These are phyloP conservation scores for Kockovaella imperatae DNA, from an alignment of 768 basidiomycete genomes.

Conservation along the genomic window DNA sequence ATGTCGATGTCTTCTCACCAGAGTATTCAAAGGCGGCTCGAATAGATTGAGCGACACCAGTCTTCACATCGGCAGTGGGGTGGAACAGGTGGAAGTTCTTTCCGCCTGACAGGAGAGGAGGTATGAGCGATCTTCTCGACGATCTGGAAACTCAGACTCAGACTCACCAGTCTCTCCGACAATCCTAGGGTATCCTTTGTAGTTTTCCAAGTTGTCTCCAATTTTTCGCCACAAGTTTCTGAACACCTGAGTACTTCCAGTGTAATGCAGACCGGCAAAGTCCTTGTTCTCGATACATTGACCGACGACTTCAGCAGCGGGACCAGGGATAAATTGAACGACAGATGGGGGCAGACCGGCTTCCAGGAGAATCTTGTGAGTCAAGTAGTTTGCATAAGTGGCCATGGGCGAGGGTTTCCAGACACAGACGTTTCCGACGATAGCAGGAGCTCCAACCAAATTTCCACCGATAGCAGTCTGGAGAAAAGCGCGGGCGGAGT, in stretches of 20 bases:
- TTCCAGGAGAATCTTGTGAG: conserved; percentile 83
- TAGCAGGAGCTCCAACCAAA: conserved; percentile 68
- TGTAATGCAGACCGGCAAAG: conserved; percentile 91
- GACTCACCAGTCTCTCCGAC: conserved; percentile 79
- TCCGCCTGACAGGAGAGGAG: conserved; percentile 47
- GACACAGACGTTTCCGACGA: conserved; percentile 87
- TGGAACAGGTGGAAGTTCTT: conserved; percentile 98
- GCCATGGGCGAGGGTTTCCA: conserved; percentile 98
- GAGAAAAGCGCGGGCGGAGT: neutral
- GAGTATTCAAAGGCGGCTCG: conserved; percentile 93
- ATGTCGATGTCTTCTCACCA: conserved; percentile 49
- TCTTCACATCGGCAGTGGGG: conserved; percentile 71
- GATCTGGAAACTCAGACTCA: neutral
- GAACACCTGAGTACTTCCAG: conserved; percentile 90
- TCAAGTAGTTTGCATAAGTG: conserved; percentile 87
- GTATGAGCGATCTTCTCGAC: neutral
- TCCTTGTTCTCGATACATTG: conserved; percentile 68
- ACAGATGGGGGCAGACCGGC: conserved; percentile 90
- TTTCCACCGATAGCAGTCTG: conserved; percentile 92
- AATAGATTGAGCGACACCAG: conserved; percentile 82
- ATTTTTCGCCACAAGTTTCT: conserved; percentile 95
- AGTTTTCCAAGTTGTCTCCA: conserved; percentile 74
- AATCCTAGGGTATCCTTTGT: conserved; percentile 83
- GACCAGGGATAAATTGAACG: conserved; percentile 89
- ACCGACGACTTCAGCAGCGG: conserved; percentile 72